phyloP scores from a whole-genome alignment of 148 eudicot species.

The Talinum fruticosum region DNA sequence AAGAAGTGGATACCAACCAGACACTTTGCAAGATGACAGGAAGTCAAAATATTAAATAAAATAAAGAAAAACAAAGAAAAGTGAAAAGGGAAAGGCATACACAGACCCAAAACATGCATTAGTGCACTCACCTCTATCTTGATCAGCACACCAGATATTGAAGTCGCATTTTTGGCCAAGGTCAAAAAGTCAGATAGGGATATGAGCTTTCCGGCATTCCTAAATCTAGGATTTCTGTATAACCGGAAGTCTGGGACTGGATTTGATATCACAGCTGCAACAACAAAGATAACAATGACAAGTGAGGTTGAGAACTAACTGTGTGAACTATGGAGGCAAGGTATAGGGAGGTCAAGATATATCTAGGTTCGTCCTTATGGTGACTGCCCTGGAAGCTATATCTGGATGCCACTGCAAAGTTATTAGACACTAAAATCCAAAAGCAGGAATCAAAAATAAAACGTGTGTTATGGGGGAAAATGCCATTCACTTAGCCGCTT shows the following conservation, averaged over 20 bases:
- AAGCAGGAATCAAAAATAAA: neutral
- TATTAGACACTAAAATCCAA: neutral
- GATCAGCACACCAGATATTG: constrained; percentile 69
- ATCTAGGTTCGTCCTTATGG: no score
- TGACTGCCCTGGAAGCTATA: neutral
- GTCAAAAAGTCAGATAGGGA: constrained; percentile 46
- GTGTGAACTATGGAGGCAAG: neutral
- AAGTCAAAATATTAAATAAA: neutral
- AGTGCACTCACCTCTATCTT: constrained; percentile 69
- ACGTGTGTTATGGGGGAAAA: neutral
- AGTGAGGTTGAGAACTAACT: neutral
- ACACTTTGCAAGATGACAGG: neutral
- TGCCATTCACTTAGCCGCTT: no score
- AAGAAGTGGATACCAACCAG: neutral
- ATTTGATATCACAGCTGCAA: constrained; percentile 68
- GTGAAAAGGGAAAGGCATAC: neutral
- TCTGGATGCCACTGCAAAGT: neutral
- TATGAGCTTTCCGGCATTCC: constrained; percentile 39
- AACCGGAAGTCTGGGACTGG: constrained; percentile 30
- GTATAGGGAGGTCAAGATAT: no score
- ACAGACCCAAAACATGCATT: neutral
- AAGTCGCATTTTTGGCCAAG: constrained; percentile 47
- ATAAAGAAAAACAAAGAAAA: neutral
- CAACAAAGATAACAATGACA: constrained; percentile 12
- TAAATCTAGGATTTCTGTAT: constrained; percentile 51